Evolutionary conservation across 805 yeast species (phyloP), one percentile per base, ranked within the genome.

Genomic region (Nakazawaea pomicola): DNA sequence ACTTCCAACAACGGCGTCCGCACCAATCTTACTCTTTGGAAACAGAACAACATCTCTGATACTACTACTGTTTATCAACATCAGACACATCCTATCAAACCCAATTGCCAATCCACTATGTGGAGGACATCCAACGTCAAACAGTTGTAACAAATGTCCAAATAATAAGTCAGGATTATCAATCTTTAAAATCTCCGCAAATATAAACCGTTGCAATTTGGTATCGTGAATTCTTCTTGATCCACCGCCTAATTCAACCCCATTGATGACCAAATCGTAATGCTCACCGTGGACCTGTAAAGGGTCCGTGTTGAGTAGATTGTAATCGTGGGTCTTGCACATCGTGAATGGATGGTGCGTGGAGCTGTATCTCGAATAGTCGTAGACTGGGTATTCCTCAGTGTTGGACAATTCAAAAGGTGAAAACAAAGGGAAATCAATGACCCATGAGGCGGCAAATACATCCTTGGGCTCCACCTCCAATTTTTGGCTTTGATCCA

Each of bases 301-400:
- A 4, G 95, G 95, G 15, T 70, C 67, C 0, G 65, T 49, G 6
- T 55, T 69, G 5, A 89, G 63, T 6, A 64, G 57, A 1, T 74
- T 74, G 50, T 82, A 82, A 55, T 88, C 96, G 11, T 74, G 78
- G 0, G 77, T 55, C 28, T 80, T 72, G 1, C 82, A 84, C 98
- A 93, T 93, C 0, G 99, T 93, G 64, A 93, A 93, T 4, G 99
- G 99, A 57, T 93, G 99, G 56, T 93, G 99, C 0, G 97, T 90
- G 0, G 98, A 76, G 29, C 72, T 78, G 36, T 68, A 70, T 8
- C 56, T 51, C 1, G 51, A 40, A 29, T 47, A 56, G 52, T 77
- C 73, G 55, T 88, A 91, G 1, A 36, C 48, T 2, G 97, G 96
- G 51, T 76, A 87, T 2, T 60, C 69, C 9, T 49, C 55, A 7